Conservation (phyloP, 2,329 filamentous ascomycete species). For the Alternaria gaisen region DNA sequence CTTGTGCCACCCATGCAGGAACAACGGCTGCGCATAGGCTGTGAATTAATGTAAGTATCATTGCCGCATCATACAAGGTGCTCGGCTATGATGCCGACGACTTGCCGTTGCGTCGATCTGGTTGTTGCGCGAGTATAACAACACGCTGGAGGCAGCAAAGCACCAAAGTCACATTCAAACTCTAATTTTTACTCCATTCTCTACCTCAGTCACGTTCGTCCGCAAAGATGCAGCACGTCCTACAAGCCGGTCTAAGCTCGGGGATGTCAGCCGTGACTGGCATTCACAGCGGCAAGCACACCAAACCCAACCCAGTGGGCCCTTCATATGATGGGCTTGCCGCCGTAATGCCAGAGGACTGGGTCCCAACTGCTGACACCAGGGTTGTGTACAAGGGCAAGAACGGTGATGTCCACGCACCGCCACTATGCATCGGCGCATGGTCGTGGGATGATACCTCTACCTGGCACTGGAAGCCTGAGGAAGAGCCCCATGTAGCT, state of each 20-base stretch:
- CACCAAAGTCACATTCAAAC: background rate
- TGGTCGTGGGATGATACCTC: slow-evolving; percentile 8
- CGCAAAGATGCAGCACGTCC: slow-evolving; percentile 5
- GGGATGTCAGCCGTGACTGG: slow-evolving; percentile 8
- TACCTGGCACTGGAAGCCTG: slow-evolving; percentile 9
- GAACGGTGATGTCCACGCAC: slow-evolving; percentile 1
- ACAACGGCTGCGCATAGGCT: slow-evolving; percentile 1
- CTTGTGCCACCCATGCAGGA: slow-evolving; percentile 4
- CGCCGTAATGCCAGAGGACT: background rate
- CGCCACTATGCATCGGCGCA: slow-evolving; percentile 3
- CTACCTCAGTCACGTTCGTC: background rate
- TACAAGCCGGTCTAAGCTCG: slow-evolving; percentile 2
- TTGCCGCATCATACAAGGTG: slow-evolving; percentile 9
- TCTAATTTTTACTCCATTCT: background rate
- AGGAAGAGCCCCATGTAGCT: slow-evolving; percentile 4
- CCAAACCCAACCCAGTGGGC: slow-evolving; percentile 4
- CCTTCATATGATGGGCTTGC: slow-evolving; percentile 5
- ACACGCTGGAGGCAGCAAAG: background rate
- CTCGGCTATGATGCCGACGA: background rate
- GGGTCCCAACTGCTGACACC: background rate
- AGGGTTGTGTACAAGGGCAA: slow-evolving; percentile 6
- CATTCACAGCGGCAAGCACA: slow-evolving; percentile 7
- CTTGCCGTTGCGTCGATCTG: slow-evolving; percentile 1
- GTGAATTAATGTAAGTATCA: slow-evolving; percentile 1
- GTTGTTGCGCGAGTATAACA: background rate